Evolutionary conservation across 179 eudicot genomes (phyloP).

Genomic region (Beta corolliflora): DNA sequence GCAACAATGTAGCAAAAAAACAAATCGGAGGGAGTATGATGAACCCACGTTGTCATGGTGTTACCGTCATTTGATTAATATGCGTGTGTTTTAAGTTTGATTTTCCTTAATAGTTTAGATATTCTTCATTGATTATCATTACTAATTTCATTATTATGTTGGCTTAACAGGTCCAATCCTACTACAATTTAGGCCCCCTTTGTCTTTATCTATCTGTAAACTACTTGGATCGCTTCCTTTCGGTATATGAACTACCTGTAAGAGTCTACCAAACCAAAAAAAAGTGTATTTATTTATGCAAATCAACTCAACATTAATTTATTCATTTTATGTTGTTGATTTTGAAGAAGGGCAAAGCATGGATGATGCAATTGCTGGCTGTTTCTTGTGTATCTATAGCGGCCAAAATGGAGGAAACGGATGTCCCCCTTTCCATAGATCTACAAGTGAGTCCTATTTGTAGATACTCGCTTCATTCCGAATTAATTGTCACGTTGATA

Average conservation of each 20-base stretch:
- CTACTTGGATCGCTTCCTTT: slow-evolving; percentile 52
- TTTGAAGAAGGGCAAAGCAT: slow-evolving; percentile 50
- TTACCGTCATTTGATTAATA: background rate
- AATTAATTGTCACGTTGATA: background rate
- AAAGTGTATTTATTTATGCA: background rate
- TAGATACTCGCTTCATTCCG: background rate
- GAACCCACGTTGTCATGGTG: slow-evolving; percentile 3
- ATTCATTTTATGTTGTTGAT: background rate
- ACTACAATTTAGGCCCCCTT: slow-evolving; percentile 45
- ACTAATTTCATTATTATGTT: background rate
- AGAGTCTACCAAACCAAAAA: slow-evolving; percentile 9
- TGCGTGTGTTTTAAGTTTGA: background rate
- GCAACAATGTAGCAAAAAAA: no score
- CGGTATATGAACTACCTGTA: slow-evolving; percentile 46
- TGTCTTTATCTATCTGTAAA: slow-evolving; percentile 38
- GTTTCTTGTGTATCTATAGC: slow-evolving; percentile 78
- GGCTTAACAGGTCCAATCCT: slow-evolving; percentile 40
- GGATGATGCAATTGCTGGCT: slow-evolving; percentile 82
- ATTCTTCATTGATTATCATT: background rate
- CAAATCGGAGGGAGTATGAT: no score
- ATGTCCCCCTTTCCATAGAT: slow-evolving; percentile 60
- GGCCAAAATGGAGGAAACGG: slow-evolving; percentile 76
- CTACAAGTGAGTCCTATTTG: slow-evolving; percentile 56
- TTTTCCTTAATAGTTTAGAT: background rate
- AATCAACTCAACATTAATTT: background rate